Conservation (phyloP, 768 basidiomycete genomes). For the Russula sp. region DNA sequence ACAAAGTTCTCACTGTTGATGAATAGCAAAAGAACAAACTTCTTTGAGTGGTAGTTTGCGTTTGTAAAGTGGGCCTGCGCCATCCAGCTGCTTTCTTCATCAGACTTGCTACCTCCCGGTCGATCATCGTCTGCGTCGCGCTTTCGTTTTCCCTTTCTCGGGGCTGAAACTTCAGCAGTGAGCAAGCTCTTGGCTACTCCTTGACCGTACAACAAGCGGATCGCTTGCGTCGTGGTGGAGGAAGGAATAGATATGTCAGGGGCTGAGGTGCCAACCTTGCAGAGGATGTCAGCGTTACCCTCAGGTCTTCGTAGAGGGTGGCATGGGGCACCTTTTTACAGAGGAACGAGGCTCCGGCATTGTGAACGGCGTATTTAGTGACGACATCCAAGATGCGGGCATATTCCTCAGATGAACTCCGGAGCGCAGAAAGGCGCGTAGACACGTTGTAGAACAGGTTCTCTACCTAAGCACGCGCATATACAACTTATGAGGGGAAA, state of each 20-base stretch:
- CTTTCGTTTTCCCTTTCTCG: constrained; percentile 24
- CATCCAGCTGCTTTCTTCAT: constrained; percentile 43
- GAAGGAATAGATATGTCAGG: constrained; percentile 82
- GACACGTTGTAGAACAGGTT: constrained; percentile 94
- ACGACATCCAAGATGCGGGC: constrained; percentile 85
- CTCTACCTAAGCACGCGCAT: constrained; percentile 58
- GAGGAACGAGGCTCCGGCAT: constrained; percentile 76
- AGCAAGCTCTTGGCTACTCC: constrained; percentile 72
- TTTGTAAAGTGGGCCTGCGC: constrained; percentile 75
- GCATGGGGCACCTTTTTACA: constrained; percentile 73
- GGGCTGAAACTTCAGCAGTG: constrained; percentile 27
- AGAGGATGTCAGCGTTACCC: background rate
- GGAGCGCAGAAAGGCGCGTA: constrained; percentile 76
- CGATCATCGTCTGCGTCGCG: constrained; percentile 26
- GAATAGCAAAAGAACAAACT: constrained; percentile 78
- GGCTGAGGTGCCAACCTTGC: constrained; percentile 58
- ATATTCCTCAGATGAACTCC: constrained; percentile 86
- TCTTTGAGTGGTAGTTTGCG: constrained; percentile 86
- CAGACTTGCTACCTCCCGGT: constrained; percentile 28
- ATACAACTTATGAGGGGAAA: background rate
- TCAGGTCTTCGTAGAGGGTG: background rate
- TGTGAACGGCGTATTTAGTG: constrained; percentile 91
- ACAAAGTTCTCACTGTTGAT: constrained; percentile 71
- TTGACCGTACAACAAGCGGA: constrained; percentile 75
- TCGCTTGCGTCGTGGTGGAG: constrained; percentile 59